Evolutionary conservation across 805 yeast species (phyloP).

Genomic region (Starmera quercuum): DNA sequence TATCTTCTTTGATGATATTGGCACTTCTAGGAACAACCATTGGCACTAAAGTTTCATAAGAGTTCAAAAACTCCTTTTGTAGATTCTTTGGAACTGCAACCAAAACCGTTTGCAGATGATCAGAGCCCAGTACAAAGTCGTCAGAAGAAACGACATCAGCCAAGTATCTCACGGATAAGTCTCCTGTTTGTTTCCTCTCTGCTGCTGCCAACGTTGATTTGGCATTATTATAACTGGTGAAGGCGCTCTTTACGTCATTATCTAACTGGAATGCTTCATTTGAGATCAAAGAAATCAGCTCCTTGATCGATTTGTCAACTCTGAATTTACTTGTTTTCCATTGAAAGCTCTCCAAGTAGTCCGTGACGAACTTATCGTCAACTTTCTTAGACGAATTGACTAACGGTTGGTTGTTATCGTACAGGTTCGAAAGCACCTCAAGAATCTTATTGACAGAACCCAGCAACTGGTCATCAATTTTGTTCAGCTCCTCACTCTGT

Average conservation of each 20-base stretch:
- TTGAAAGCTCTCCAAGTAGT: conserved; percentile 64
- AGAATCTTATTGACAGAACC: conserved; percentile 63
- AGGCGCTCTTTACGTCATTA: conserved; percentile 73
- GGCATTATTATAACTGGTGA: conserved; percentile 70
- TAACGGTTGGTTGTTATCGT: conserved; percentile 32
- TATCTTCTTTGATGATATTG: conserved; percentile 56
- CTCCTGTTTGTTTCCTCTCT: conserved; percentile 90
- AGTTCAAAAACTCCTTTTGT: conserved; percentile 49
- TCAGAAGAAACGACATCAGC: conserved; percentile 81
- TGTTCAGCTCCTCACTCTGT: conserved; percentile 83
- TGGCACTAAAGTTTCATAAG: conserved; percentile 69
- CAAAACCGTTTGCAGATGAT: conserved; percentile 77
- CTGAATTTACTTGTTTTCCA: conserved; percentile 90
- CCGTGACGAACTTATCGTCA: conserved; percentile 47
- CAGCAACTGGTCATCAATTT: conserved; percentile 70
- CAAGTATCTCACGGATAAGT: conserved; percentile 80
- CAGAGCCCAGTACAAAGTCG: conserved; percentile 80
- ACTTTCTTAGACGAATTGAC: conserved; percentile 43
- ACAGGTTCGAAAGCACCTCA: conserved; percentile 56
- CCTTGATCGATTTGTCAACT: conserved; percentile 73
- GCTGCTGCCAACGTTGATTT: conserved; percentile 79
- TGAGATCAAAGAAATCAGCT: conserved; percentile 61
- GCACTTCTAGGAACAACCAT: conserved; percentile 95
- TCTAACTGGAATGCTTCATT: conserved; percentile 80
- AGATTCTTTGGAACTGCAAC: conserved; percentile 77